phyloP scores from a whole-genome alignment of 106 monocot genomes.

The Iris macrosiphon region DNA sequence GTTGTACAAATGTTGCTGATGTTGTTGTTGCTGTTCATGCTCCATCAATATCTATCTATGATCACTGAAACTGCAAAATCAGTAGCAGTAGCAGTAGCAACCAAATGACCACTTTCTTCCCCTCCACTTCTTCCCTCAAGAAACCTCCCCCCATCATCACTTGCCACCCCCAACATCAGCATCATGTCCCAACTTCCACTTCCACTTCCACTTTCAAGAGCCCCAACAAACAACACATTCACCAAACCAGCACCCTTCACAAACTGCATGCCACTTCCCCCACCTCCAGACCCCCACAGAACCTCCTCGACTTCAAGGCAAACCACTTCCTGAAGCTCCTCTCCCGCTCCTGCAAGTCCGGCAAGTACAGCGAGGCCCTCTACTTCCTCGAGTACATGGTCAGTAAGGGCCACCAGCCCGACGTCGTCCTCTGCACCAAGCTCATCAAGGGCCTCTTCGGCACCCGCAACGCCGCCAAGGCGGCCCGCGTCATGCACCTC shows the following conservation, averaged over 20 bases:
- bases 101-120: slow-evolving; percentile 10
- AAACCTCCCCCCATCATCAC: neutral
- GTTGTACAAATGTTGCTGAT: no score
- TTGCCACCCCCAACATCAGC: neutral
- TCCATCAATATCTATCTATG: no score
- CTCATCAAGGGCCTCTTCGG: slow-evolving; percentile 57
- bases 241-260: no score
- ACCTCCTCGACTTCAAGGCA: slow-evolving; percentile 16
- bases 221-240: neutral
- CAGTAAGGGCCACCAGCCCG: slow-evolving; percentile 30
- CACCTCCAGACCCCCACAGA: neutral
- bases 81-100: no score
- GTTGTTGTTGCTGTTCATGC: no score
- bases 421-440: slow-evolving; percentile 66
- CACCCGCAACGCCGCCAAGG: slow-evolving; percentile 21
- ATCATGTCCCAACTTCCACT: no score
- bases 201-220: slow-evolving; percentile 2
- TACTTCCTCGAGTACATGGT: slow-evolving; percentile 63
- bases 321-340: slow-evolving; percentile 46
- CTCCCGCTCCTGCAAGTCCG: slow-evolving; percentile 46
- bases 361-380: slow-evolving; percentile 56
- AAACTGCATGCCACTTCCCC: neutral
- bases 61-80: no score
- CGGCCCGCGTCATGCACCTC: slow-evolving; percentile 40
- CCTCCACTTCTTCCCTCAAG: neutral